Base-by-base conservation (phyloP, 495 filamentous ascomycete species). In the Podospora pseudopauciseta region DNA sequence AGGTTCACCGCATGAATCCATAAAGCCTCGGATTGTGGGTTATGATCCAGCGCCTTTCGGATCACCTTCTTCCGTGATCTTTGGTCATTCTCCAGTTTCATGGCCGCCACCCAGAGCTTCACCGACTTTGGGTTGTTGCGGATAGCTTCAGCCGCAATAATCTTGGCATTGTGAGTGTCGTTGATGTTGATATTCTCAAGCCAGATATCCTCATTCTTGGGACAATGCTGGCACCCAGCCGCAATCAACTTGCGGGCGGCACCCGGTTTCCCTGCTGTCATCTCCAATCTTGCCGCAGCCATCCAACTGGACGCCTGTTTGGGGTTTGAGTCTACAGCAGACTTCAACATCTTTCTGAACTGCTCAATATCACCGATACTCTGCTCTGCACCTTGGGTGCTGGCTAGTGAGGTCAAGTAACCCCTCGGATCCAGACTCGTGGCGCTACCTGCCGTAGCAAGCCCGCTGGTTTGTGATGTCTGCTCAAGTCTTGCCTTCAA, bases 1-100 rank as follows among this genome's bases (percentile, higher is more conserved):
- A 97, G 81, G 70, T 98, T 98, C 57, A 98, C 94, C n/a, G 93
- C 89, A 74, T 95, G 91, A 77, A 97, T 98, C 95, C 95, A 99
- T 39, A 99, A 86, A 32, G 90, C 88, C 28, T 97, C 93, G 0
- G 94, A 97, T 71, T 96, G 90, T 2, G 91, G 93, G 61, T 96
- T 91, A 71, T 94, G 88, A 74, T 97, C 89, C 57, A 98, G 83
- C 26, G 96, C 95, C 73, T 92, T 90, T 67, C 93, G 84, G 32
- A 97, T 84, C 18, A 99, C 96, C 72, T 92, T 88, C 80, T 97
- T 98, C 79, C 93, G 94, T 0, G 91, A 89, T 39, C 87, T 83
- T 2, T 86, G 76, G 63, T 94, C 91, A 2, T 88, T 87, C 76
- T 99, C 95, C 28, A 99, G 81, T 70, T 92, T 91, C 91, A 97